phyloP scores from a whole-genome alignment of 2,329 filamentous ascomycete genomes.

The Xylogone sp. region DNA sequence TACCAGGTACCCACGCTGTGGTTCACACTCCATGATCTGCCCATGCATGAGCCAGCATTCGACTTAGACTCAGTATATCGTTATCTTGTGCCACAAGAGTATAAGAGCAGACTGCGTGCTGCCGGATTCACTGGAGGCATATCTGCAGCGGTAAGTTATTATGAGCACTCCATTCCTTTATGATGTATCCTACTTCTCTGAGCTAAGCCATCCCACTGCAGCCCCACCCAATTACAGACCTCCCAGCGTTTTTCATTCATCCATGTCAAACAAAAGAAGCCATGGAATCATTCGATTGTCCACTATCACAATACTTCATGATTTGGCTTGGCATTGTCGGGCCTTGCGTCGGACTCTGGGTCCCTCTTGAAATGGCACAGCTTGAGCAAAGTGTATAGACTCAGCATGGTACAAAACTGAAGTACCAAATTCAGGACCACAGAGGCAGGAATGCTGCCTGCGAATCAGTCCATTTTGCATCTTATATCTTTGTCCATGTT shows the following conservation, averaged over 20 bases:
- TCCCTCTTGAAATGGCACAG: constrained; percentile 65
- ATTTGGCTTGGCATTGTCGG: constrained; percentile 89
- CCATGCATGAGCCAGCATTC: constrained; percentile 51
- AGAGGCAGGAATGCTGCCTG: not conserved
- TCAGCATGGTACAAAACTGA: not conserved
- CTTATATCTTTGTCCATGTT: not conserved
- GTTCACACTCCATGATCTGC: constrained; percentile 62
- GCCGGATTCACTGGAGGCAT: constrained; percentile 68
- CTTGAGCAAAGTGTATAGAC: not conserved
- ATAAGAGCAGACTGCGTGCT: constrained; percentile 55
- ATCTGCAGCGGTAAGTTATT: constrained; percentile 67
- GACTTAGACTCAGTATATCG: constrained; percentile 68
- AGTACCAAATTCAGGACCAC: not conserved
- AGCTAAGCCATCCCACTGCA: constrained; percentile 12
- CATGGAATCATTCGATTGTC: constrained; percentile 60
- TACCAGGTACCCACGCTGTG: constrained; percentile 74
- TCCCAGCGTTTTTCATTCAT: constrained; percentile 86
- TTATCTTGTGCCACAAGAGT: constrained; percentile 64
- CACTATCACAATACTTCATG: constrained; percentile 70
- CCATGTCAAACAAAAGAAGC: constrained; percentile 85
- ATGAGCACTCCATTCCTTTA: not conserved
- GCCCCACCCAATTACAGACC: constrained; percentile 70
- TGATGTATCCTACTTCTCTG: not conserved
- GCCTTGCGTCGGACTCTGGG: constrained; percentile 71
- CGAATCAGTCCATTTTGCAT: not conserved